A percentile compares a stretch with the other conserved stretches of the same genome.
phyloP scores from a whole-genome alignment of 768 basidiomycete species.

The Megacollybia marginata region DNA sequence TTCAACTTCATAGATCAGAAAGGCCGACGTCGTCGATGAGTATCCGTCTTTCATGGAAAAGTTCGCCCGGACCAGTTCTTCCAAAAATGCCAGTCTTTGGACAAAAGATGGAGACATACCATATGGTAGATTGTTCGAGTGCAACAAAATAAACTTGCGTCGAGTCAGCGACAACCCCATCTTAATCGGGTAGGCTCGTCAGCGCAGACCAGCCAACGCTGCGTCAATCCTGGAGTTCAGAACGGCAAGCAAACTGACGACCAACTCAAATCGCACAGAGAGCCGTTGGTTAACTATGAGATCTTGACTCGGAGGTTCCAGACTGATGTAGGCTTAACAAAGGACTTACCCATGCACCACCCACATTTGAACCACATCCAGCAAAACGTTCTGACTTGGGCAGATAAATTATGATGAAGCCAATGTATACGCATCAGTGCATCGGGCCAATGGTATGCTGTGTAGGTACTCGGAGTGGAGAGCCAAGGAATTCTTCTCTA shows the following conservation, averaged over 20 bases:
- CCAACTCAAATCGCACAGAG: conserved; percentile 75
- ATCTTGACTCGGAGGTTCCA: conserved; percentile 2
- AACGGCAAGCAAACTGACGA: conserved; percentile 66
- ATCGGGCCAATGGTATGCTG: too few species aligned
- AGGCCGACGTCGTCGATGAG: conserved; percentile 77
- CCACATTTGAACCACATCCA: conserved; percentile 99
- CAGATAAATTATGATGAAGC: too few species aligned
- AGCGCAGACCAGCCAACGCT: conserved; percentile 77
- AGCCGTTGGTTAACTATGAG: conserved; percentile 87
- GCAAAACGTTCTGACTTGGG: conserved; percentile 37
- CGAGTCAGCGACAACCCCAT: conserved; percentile 1
- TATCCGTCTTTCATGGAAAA: conserved; percentile 74
- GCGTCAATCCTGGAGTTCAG: conserved; percentile 68
- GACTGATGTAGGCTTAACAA: too few species aligned
- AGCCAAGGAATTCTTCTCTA: too few species aligned
- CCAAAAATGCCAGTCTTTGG: conserved; percentile 69
- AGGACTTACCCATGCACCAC: conserved; percentile 49
- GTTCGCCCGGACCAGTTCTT: conserved; percentile 67
- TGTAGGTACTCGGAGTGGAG: too few species aligned
- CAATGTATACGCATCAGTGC: too few species aligned
- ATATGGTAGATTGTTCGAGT: conserved; percentile 89
- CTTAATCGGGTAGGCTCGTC: conserved; percentile 24
- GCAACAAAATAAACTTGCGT: conserved; percentile 70
- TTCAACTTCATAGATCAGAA: conserved; percentile 68
- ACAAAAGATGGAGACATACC: too few species aligned